Evolutionary conservation across 768 basidiomycete species (phyloP).

Genomic region (Pulveroboletus sp.): DNA sequence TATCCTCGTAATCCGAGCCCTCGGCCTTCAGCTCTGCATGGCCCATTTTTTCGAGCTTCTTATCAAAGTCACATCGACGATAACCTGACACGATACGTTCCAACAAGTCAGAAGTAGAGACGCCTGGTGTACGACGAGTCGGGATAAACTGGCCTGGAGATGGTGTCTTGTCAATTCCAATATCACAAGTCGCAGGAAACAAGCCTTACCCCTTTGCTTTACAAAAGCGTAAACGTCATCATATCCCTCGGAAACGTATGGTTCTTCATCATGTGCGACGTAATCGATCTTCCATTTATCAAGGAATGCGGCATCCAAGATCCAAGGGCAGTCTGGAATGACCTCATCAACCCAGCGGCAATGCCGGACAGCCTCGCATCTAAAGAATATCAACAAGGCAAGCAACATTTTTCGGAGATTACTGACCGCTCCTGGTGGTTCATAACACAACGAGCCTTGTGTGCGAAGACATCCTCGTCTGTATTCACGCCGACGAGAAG

Average conservation of each 20-base stretch:
- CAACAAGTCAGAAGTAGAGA: slow-evolving; percentile 90
- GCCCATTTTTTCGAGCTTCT: slow-evolving; percentile 89
- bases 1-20: slow-evolving; percentile 30
- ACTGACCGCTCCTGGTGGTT: slow-evolving; percentile 78
- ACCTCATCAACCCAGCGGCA: slow-evolving; percentile 98
- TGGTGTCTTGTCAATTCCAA: not conserved
- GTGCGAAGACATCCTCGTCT: slow-evolving; percentile 71
- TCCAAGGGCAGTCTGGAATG: slow-evolving; percentile 88
- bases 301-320: slow-evolving; percentile 77
- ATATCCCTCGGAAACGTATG: slow-evolving; percentile 75
- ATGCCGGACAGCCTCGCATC: slow-evolving; percentile 89
- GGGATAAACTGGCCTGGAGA: slow-evolving; percentile 87
- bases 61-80: slow-evolving; percentile 80
- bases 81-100: slow-evolving; percentile 91
- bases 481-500: slow-evolving; percentile 93
- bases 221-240: slow-evolving; percentile 84
- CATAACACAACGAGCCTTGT: slow-evolving; percentile 88
- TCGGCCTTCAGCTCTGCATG: slow-evolving; percentile 66
- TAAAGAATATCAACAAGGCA: slow-evolving; percentile 27
- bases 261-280: slow-evolving; percentile 93
- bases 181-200: not conserved
- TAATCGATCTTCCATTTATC: slow-evolving; percentile 91
- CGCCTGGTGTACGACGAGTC: slow-evolving; percentile 89
- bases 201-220: slow-evolving; percentile 72
- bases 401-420: not conserved